Base-by-base conservation (phyloP, 1,139 yeast genomes). In the Suhomyces anneliseae region DNA sequence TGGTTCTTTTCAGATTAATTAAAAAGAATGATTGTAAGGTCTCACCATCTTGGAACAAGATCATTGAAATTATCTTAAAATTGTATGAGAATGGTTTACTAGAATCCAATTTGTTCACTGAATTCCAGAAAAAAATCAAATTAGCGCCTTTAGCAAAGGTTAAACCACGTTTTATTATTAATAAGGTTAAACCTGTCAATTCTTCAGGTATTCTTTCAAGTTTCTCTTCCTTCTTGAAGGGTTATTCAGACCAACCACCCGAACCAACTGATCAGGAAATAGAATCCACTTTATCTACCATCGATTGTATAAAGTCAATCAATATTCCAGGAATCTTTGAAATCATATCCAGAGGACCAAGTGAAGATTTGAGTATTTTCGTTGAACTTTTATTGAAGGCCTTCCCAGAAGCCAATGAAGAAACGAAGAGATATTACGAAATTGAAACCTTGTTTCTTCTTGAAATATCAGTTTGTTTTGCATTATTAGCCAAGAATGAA, bases 181-280 rank as follows among this genome's bases (percentile, higher is more conserved):
- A 81, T 48, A 79, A 88, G 54, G 69, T 81, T 0, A 82, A 82
- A 48, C 76, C 79, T 0, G 76, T 81, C 27, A 87, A 83, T 57
- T 95, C 84, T 36, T 76, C 79, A 8, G 90, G 98, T 2, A 63
- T 95, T 26, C 80, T 95, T 49, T 88, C 96, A 1, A 87, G 98
- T 0, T 85, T 95, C 56, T 90, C 97, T 1, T 90, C 97, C 0
- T 92, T 90, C 59, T 78, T 95, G 65, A 88, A 95, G 55, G 95
- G 97, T 12, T 82, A 86, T 50, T 76, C 87, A 0, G 97, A 90
- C 56, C 95, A 88, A 36, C 85, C 89, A 2, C 86, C 88, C 7
- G 97, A 92, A 62, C 99, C 99, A 4, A 81, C 95, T 1, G 95
- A 87, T 48, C 96, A 87, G 57, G 98, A 92, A 58, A 85, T 95